These are phyloP conservation scores for Lipomyces kockii DNA, from an alignment of 805 yeast species.

Conservation along the genomic window DNA sequence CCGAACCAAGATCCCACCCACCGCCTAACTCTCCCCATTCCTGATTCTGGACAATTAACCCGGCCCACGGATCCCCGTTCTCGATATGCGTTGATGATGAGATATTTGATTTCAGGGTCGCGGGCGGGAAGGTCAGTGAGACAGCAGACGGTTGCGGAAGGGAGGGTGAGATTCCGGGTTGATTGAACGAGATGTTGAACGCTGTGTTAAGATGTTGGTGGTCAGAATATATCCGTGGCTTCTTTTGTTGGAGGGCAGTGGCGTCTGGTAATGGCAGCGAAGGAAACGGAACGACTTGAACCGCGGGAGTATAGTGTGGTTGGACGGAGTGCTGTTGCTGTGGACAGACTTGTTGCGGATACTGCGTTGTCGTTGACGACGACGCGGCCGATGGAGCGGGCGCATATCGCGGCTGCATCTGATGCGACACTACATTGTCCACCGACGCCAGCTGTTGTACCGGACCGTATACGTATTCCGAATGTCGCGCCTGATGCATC, in stretches of 20 bases:
- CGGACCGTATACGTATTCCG: not conserved
- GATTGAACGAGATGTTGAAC: constrained; percentile 10
- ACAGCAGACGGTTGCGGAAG: not conserved
- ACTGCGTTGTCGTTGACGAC: not conserved
- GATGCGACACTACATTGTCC: not conserved
- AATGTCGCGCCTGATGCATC: not conserved
- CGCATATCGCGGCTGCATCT: not conserved
- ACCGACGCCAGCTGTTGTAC: not conserved
- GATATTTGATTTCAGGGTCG: not conserved
- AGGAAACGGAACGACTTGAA: not conserved
- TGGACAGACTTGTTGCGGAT: not conserved
- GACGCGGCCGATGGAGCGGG: not conserved
- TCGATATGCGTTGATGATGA: no score
- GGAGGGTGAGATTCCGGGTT: not conserved
- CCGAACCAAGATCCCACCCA: constrained; percentile 15
- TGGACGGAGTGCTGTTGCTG: not conserved
- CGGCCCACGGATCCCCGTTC: constrained; percentile 8
- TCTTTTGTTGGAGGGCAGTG: not conserved
- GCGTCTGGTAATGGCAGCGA: not conserved
- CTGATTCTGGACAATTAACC: constrained; percentile 2
- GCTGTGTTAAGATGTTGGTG: constrained; percentile 4
- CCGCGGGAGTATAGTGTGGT: not conserved
- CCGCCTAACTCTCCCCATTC: constrained; percentile 10
- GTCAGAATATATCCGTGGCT: not conserved
- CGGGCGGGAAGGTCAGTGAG: not conserved